These are phyloP conservation scores for Phyllosticta citriasiana DNA, from an alignment of 2,329 filamentous ascomycete species.

Conservation along the genomic window DNA sequence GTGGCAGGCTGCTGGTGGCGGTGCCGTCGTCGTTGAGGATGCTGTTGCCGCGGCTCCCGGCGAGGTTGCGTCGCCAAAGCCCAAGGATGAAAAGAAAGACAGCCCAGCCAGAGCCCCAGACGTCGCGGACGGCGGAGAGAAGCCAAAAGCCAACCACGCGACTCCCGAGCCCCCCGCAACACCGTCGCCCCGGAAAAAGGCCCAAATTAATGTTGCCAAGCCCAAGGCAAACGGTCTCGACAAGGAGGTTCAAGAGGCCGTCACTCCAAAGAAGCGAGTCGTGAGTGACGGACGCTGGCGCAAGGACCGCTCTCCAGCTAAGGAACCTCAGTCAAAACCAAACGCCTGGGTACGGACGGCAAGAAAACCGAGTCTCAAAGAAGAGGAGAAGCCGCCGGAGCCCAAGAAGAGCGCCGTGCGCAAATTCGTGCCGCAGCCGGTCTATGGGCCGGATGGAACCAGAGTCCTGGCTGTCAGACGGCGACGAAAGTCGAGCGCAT, in stretches of 20 bases:
- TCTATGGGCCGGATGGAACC: conserved; percentile 5
- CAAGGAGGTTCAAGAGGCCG: conserved; percentile 39
- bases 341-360: conserved; percentile 30
- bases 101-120: background rate
- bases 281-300: conserved; percentile 87
- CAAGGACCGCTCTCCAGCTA: conserved; percentile 40
- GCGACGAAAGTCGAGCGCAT: conserved; percentile 1
- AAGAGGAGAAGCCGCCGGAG: conserved; percentile 3
- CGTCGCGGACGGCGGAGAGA: background rate
- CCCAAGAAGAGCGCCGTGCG: conserved; percentile 8
- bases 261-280: conserved; percentile 78
- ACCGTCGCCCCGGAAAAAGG: conserved; percentile 10
- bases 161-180: conserved; percentile 13
- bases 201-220: conserved; percentile 18
- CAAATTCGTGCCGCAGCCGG: conserved; percentile 1
- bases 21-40: conserved; percentile 31
- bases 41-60: background rate
- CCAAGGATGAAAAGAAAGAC: background rate
- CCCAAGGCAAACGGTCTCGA: conserved; percentile 30
- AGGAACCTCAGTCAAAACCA: conserved; percentile 23
- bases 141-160: conserved; percentile 9
- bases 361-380: conserved; percentile 8
- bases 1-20: conserved; percentile 74
- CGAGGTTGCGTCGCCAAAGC: background rate
- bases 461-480: conserved; percentile 5